Evolutionary conservation across 176 grass and related monocot species (phyloP).

Genomic region (Triticum aestivum): IWGSC_CS_RefSeq_v2.1 NC_057802.1:482998330-482998829

Average conservation of each 20-base stretch:
- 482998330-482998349: background rate
- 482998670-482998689: background rate
- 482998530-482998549: background rate
- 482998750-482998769: background rate
- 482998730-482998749: background rate
- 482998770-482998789: background rate
- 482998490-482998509: background rate
- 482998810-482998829: background rate
- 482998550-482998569: background rate
- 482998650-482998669: background rate
- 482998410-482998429: background rate
- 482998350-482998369: background rate
- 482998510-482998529: constrained; percentile 4
- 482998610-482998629: background rate
- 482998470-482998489: background rate
- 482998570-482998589: background rate
- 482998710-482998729: background rate
- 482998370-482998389: background rate
- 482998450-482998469: background rate
- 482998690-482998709: background rate
- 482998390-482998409: background rate
- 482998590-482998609: background rate
- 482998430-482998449: background rate
- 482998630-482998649: too few relatives aligned
- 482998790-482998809: background rate